These are phyloP conservation scores for Knoxdaviesia capensis DNA, from an alignment of 2,329 filamentous ascomycete species.

Conservation along the genomic window DNA sequence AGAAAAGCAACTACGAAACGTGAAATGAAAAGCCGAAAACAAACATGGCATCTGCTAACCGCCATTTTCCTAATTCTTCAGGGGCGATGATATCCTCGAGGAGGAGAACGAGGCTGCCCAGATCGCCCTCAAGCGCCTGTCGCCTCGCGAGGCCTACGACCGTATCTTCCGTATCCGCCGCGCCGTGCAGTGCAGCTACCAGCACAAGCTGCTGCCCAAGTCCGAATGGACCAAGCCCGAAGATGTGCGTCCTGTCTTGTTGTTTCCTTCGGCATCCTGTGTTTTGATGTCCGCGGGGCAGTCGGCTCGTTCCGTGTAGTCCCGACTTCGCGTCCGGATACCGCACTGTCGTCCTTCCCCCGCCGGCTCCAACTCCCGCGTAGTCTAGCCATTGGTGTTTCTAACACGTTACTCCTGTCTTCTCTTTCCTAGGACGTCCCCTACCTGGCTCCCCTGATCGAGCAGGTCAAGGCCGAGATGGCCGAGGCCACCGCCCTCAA, in stretches of 20 bases:
- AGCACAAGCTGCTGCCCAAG: conserved; percentile 45
- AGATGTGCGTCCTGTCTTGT: conserved; percentile 17
- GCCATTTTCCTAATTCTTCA: conserved; percentile 15
- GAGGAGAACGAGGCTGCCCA: conserved; percentile 82
- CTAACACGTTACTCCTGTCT: not conserved
- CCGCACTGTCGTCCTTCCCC: not conserved
- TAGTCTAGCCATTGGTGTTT: conserved; percentile 2
- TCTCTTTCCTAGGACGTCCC: conserved; percentile 22
- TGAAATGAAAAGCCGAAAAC: too few species aligned
- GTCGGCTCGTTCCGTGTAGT: too few species aligned
- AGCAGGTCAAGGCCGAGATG: conserved; percentile 26
- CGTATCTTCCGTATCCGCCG: conserved; percentile 93
- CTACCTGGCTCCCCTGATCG: conserved; percentile 33
- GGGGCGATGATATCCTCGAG: conserved; percentile 83
- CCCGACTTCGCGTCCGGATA: too few species aligned
- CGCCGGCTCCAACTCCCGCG: not conserved
- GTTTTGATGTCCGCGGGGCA: too few species aligned
- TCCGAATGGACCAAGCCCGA: conserved; percentile 37
- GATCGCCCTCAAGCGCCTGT: conserved; percentile 74
- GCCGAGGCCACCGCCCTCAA: conserved; percentile 32
- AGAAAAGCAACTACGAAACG: too few species aligned
- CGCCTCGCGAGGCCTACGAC: conserved; percentile 82
- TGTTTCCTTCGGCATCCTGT: too few species aligned
- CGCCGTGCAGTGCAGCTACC: conserved; percentile 59
- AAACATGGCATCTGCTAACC: not conserved